Conservation (phyloP, 495 filamentous ascomycete genomes). For the Thozetella sp. region DNA sequence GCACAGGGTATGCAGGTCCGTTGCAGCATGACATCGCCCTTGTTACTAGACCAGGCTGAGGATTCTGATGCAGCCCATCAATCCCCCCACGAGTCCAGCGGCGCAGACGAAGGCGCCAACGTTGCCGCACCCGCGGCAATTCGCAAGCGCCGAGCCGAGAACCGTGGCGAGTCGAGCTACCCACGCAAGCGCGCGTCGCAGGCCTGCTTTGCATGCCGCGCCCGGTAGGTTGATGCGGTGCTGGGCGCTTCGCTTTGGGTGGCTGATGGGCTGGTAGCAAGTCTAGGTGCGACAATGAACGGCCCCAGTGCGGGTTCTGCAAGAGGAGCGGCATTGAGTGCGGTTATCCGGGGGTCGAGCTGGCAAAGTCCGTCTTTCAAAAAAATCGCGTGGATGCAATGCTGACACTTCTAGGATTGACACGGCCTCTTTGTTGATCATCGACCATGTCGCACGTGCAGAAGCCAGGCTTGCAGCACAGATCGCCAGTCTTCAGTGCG, state of each 20-base stretch:
- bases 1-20: too few species aligned
- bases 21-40: too few species aligned
- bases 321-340: background rate
- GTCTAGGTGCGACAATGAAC: background rate
- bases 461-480: background rate
- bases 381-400: background rate
- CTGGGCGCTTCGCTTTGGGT: background rate
- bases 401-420: background rate
- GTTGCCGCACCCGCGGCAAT: background rate
- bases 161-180: background rate
- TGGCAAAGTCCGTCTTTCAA: background rate
- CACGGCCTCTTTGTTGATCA: background rate
- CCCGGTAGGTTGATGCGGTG: background rate
- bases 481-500: background rate
- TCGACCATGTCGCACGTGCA: background rate
- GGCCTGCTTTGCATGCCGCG: background rate
- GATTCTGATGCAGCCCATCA: background rate
- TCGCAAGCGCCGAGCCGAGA: background rate
- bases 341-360: background rate
- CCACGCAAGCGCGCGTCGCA: background rate
- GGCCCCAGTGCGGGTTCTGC: background rate
- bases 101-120: background rate
- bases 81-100: background rate
- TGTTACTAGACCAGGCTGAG: background rate
- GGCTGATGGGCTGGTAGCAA: background rate